Evolutionary conservation across 1,284 basidiomycete genomes (phyloP).

Genomic region (Cryptococcus sp.): DNA sequence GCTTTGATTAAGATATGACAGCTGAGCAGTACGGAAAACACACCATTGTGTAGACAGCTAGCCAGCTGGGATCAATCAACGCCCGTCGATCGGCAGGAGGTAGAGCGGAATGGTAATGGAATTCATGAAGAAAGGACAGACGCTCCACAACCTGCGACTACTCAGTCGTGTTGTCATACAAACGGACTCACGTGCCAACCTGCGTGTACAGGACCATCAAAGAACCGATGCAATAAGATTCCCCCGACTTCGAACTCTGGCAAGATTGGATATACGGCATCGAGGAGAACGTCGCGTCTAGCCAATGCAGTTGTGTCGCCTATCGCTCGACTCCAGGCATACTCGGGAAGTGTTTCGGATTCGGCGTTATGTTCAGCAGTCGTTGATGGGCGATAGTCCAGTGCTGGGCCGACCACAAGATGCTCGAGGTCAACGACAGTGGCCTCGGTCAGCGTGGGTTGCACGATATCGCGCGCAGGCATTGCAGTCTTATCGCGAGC

Average conservation of each 20-base stretch:
- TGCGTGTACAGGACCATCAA: conserved; percentile 17
- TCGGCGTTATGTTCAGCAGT: not conserved
- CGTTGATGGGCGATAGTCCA: conserved; percentile 11
- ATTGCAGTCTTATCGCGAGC: too few relatives aligned
- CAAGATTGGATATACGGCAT: conserved; percentile 3
- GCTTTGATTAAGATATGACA: not conserved
- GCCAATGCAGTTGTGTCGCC: not conserved
- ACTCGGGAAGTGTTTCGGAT: not conserved
- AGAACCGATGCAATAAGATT: conserved; percentile 11
- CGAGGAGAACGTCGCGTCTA: conserved; percentile 4
- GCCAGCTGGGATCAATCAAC: conserved; percentile 16
- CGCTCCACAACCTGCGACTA: conserved; percentile 6
- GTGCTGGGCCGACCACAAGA: conserved; percentile 4
- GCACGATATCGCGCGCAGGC: not conserved
- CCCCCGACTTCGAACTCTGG: conserved; percentile 5
- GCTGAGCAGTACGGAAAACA: not conserved
- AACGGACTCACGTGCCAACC: conserved; percentile 22
- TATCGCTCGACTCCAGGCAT: not conserved
- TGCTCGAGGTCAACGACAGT: conserved; percentile 9
- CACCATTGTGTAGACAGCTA: conserved; percentile 27
- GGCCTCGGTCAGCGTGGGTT: conserved; percentile 2
- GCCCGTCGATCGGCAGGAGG: not conserved
- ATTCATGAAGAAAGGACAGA: not conserved
- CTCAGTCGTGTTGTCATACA: not conserved
- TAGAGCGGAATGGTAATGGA: conserved; percentile 3